Base-by-base conservation (phyloP, 129 eudicot genomes). In the Centella asiatica region DNA sequence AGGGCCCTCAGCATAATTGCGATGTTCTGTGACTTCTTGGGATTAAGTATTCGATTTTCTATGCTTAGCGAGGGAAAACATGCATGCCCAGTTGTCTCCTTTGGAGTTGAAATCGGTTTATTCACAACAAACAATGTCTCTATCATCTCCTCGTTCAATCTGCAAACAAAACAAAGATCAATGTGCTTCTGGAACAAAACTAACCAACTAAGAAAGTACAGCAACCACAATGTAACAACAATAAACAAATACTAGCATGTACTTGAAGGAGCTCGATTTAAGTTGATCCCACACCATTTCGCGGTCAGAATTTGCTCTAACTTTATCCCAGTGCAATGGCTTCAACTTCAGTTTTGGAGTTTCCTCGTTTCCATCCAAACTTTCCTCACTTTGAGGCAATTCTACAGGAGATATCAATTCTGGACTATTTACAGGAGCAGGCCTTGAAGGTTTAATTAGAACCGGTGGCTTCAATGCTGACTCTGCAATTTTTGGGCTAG, bases 221-320 rank as follows among this genome's bases (percentile, higher is more conserved):
- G 24, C 24, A 54, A 54, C 23, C 28, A 52, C 39, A n/a, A 29
- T 15, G 44, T 19, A 50, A 59, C 33, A 14, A 29, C 45, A 57
- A 6, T n/a, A 20, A 19, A 44, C 18, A 23, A 45, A 17, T 18
- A 29, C 1, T 3, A n/a, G n/a, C n/a, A 55, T 85, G 40, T 85
- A 93, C 99, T 88, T 93, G 57, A 93, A 87, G 1, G 99, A 93
- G 80, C 94, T 93, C 6, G 87, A 85, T 77, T 78, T 82, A 19
- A 93, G 96, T 47, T 85, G 96, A 76, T 93, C 99, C 99, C 96
- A 93, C 70, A 80, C 99, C 83, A 77, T 93, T 65, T 93, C 99
- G 34, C 80, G 78, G 78, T 93, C 96, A 6, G 96, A 93, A 42
- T 87, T 85, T 24, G 95, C 96, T 78, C 81, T 85, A 0, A 93